A percentile compares a stretch with the other conserved stretches of the same genome.
phyloP scores from a whole-genome alignment of 148 eudicot genomes.

The Pouteria glomerata region DNA sequence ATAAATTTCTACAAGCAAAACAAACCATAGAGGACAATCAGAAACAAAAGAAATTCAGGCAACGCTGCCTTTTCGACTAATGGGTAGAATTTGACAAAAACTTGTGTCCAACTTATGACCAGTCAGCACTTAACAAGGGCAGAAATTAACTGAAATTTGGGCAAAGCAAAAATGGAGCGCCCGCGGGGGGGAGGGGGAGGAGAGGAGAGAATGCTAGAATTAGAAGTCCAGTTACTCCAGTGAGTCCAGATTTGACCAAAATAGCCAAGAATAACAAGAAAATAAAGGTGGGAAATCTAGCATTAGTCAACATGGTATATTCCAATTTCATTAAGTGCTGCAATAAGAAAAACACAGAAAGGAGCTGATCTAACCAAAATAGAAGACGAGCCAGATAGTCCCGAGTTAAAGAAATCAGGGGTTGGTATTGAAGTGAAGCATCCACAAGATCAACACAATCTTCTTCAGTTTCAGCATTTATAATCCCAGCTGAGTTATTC shows the following conservation, averaged over 20 bases:
- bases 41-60: too few species aligned
- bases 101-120: too few species aligned
- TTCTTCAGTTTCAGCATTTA: constrained; percentile 42
- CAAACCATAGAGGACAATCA: neutral
- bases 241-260: neutral
- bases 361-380: constrained; percentile 57
- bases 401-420: constrained; percentile 72
- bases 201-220: too few species aligned
- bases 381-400: constrained; percentile 90
- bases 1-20: neutral
- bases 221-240: too few species aligned
- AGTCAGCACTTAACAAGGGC: too few species aligned
- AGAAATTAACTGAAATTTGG: too few species aligned
- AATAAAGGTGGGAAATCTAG: neutral
- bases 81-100: too few species aligned
- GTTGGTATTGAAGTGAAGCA: constrained; percentile 82
- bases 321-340: neutral
- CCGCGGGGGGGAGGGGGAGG: too few species aligned
- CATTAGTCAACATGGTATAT: neutral
- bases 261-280: neutral
- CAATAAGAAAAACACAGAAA: neutral
- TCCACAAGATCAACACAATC: constrained; percentile 78
- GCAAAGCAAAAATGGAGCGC: neutral
- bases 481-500: constrained; percentile 51
- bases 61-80: too few species aligned